phyloP scores from a whole-genome alignment of 2,329 filamentous ascomycete genomes.

The Scedosporium minutisporum region DNA sequence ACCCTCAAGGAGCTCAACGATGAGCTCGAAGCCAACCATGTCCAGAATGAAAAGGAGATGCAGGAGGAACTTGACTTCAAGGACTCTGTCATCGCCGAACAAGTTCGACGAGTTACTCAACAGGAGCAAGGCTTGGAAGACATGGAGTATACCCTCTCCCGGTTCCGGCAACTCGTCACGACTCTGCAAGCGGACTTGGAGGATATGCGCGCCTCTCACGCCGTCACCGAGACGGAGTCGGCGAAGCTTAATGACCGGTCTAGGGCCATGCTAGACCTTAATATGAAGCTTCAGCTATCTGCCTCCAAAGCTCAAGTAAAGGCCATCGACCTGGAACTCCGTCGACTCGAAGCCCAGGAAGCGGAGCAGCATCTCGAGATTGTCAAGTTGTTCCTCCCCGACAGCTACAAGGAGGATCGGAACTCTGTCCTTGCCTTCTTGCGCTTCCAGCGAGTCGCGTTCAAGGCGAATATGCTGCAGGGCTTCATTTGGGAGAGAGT shows the following conservation, averaged over 20 bases:
- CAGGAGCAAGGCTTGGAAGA: slow-evolving; percentile 77
- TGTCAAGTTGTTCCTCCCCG: slow-evolving; percentile 79
- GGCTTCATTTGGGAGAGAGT: slow-evolving; percentile 72
- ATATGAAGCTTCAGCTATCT: slow-evolving; percentile 84
- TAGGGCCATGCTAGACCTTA: slow-evolving; percentile 91
- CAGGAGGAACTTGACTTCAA: slow-evolving; percentile 88
- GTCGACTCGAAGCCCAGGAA: slow-evolving; percentile 79
- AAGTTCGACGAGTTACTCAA: slow-evolving; percentile 59
- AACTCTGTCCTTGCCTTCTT: slow-evolving; percentile 84
- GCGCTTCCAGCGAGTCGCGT: slow-evolving; percentile 76
- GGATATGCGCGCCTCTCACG: slow-evolving; percentile 84
- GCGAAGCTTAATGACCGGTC: slow-evolving; percentile 83
- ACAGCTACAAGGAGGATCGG: slow-evolving; percentile 68
- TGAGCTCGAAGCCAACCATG: slow-evolving; percentile 86
- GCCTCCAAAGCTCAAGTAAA: slow-evolving; percentile 88
- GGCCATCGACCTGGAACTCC: slow-evolving; percentile 83
- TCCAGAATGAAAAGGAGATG: slow-evolving; percentile 87
- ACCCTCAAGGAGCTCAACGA: slow-evolving; percentile 86
- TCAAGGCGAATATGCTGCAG: slow-evolving; percentile 75
- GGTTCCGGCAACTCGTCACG: slow-evolving; percentile 82
- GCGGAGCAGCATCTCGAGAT: slow-evolving; percentile 81
- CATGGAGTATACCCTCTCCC: slow-evolving; percentile 78
- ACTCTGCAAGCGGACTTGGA: slow-evolving; percentile 79
- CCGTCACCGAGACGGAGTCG: slow-evolving; percentile 85
- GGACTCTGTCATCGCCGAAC: slow-evolving; percentile 75